Percentiles rank a stretch among this genome's conserved stretches.
phyloP scores from a whole-genome alignment of 768 basidiomycete genomes.

The Pleurotus platypus region DNA sequence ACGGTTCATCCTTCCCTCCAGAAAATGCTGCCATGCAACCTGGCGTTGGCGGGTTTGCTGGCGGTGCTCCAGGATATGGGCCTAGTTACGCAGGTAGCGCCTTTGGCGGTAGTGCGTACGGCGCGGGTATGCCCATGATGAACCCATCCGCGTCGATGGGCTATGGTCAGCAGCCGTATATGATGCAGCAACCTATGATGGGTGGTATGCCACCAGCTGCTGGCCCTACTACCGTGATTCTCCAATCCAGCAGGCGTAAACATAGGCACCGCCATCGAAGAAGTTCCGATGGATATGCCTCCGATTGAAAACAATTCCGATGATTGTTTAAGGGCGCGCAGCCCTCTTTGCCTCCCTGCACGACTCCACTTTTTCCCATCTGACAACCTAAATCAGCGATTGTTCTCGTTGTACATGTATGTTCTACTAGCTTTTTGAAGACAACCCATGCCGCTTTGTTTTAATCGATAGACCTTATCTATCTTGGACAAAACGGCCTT shows the following conservation, averaged over 20 bases:
- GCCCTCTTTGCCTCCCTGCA: no score
- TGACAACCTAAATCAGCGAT: no score
- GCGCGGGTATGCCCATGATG: conserved; percentile 7
- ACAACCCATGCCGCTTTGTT: no score
- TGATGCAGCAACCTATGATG: conserved; percentile 6
- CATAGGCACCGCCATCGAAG: conserved; percentile 8
- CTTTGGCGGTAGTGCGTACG: conserved; percentile 7
- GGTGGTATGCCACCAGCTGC: conserved; percentile 1
- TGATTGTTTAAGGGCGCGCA: no score
- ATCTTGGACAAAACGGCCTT: no score
- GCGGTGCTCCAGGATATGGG: neutral
- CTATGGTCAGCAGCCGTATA: conserved; percentile 4
- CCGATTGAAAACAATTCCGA: neutral
- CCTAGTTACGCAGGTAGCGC: neutral
- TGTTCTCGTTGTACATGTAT: no score
- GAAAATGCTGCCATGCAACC: neutral
- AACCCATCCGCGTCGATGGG: neutral
- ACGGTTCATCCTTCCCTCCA: neutral
- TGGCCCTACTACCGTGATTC: conserved; percentile 1
- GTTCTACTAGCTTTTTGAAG: no score
- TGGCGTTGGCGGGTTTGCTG: conserved; percentile 8
- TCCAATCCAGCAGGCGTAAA: conserved; percentile 3
- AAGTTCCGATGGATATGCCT: conserved; percentile 5
- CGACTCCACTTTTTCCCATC: no score
- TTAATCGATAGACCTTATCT: no score